phyloP scores from a whole-genome alignment of 2,329 filamentous ascomycete species.

The Nothophaeocryptopus gaeumannii region DNA sequence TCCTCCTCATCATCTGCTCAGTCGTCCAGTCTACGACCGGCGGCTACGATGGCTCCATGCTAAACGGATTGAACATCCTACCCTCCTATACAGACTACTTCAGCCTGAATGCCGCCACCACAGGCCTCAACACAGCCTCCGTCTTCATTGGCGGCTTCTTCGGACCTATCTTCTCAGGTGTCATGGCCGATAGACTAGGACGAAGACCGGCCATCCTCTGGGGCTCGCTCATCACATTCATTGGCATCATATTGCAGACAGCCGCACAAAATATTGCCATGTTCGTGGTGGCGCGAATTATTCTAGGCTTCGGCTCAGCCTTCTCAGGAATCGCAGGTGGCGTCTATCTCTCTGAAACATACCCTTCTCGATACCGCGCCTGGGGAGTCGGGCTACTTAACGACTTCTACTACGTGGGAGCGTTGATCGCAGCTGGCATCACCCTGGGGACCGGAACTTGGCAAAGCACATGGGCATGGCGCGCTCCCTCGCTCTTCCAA shows the following conservation, averaged over 20 bases:
- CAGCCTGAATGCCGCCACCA: slow-evolving; percentile 51
- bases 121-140: slow-evolving; percentile 54
- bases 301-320: slow-evolving; percentile 48
- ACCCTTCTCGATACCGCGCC: slow-evolving; percentile 46
- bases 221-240: slow-evolving; percentile 42
- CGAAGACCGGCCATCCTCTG: slow-evolving; percentile 47
- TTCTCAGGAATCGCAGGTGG: slow-evolving; percentile 45
- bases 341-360: slow-evolving; percentile 52
- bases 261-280: slow-evolving; percentile 49
- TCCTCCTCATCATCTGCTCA: slow-evolving; percentile 26
- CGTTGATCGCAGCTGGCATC: slow-evolving; percentile 49
- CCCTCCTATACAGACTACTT: slow-evolving; percentile 58
- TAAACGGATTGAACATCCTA: slow-evolving; percentile 59
- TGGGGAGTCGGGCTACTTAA: slow-evolving; percentile 45
- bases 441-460: slow-evolving; percentile 44
- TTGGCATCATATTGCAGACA: slow-evolving; percentile 49
- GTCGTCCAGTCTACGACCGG: slow-evolving; percentile 35
- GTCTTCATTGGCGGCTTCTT: slow-evolving; percentile 50
- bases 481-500: slow-evolving; percentile 46
- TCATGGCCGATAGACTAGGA: slow-evolving; percentile 44
- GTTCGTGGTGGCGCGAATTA: slow-evolving; percentile 38
- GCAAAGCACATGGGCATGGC: slow-evolving; percentile 49
- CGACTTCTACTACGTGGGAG: slow-evolving; percentile 40
- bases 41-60: slow-evolving; percentile 49
- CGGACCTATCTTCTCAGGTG: slow-evolving; percentile 42